Evolutionary conservation across 306 rosid species (phyloP), one percentile per base, ranked within the genome.

Genomic region (Sicyos baderoa): DNA sequence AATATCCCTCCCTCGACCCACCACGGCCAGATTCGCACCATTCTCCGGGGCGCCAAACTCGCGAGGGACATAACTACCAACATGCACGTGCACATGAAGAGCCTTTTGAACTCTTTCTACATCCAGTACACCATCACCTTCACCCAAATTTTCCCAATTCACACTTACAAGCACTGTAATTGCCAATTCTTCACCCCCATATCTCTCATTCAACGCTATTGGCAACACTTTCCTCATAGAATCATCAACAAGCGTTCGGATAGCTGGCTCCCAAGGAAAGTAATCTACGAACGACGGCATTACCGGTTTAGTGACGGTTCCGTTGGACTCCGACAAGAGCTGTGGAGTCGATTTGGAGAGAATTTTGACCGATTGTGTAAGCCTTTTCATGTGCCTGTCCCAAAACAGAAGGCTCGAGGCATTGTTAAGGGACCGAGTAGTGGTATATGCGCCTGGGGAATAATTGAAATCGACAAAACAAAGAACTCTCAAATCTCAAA

Each of bases 361-460:
- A 48, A 84, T 79, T 45, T 78, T 79, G 1, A 92, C 54, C 17
- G 98, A 92, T 12, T 89, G 76, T 4, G 85, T 75, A 12, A 92
- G 88, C 65, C 98, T 83, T 59, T 79, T 82, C 77, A 89, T 21
- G 79, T 89, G 98, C 54, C 96, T 78, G 27, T 89, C 87, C 96
- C 98, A 89, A 70, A 89, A 89, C 76, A 92, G 76, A 65, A 92
- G 70, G 72, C 74, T 68, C 2, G 96, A 86, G 18, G 86, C 98
- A 74, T 79, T 79, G 76, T 79, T 72, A 75, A 84, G 86, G 72
- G 98, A 84, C 15, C 98, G 95, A 1, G 98, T 73, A 19, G 98
- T 92, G 7, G 98, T 92, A 83, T 92, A 92, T 54, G 96, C 98
- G 29, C 96, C 96, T 91, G 73, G 53, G 73, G 53, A 37, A 37